Evolutionary conservation across 2,329 filamentous ascomycete species (phyloP), one percentile per base, ranked within the genome.

Genomic region (Arthrobotrys musiformis): DNA sequence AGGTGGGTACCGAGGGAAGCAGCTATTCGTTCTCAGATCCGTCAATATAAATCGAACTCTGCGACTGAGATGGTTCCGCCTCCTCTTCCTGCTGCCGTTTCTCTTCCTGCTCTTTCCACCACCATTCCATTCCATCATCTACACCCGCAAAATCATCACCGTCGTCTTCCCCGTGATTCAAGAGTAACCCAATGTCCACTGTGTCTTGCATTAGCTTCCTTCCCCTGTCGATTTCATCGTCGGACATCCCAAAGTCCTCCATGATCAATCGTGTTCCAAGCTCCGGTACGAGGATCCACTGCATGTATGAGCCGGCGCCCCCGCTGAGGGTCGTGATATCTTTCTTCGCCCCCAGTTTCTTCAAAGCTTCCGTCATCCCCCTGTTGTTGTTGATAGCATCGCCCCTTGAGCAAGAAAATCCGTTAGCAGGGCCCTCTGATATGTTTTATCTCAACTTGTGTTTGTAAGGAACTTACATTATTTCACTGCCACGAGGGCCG

Each of bases 71-170:
- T 17, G 52, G 66, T 60, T 77, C 73, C 1, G 73, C 70, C 13
- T 77, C 73, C 30, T 77, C 73, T 9, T 77, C 73, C 30, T 66
- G 58, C n/a, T 30, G 50, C 15, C 66, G 50, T 44, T 67, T 70
- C 40, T 64, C 66, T 13, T 70, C 73, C 26, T 70, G 73, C 48
- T 77, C 73, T 40, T 77, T 70, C 73, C 73, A 77, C 73, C 73
- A 77, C 73, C 73, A 77, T n/a, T 77, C 61, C 73, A 77, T 77
- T 7, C 73, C 73, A 17, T 77, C 73, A 19, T 70, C 66, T 11
- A 67, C 22, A 8, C 52, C 73, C 9, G 26, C 40, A 44, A 60
- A 13, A 28, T 60, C 50, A 56, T 50, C 33, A 8, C 66, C 66
- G 15, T 67, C 66, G 3, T 66, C 48, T 28, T 44, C 42, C n/a